A percentile compares a stretch with the other conserved stretches of the same genome.
Conservation (phyloP, 768 basidiomycete genomes). For the Cubamyces lactineus region DNA sequence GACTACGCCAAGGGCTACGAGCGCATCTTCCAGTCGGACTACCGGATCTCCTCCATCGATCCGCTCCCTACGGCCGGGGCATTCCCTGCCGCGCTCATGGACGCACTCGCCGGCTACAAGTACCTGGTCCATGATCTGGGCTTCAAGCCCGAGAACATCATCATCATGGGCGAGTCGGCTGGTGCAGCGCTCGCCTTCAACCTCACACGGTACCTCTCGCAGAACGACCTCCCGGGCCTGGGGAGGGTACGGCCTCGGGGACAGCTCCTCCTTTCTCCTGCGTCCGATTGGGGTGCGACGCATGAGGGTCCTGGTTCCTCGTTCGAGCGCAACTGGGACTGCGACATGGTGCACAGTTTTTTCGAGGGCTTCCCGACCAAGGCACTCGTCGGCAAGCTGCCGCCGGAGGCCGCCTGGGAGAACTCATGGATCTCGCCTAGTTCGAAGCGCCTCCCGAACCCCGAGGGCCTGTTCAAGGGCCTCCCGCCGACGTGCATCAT, state of each 20-base stretch:
- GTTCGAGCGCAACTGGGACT: neutral
- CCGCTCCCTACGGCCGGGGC: conserved; percentile 41
- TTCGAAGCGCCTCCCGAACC: neutral
- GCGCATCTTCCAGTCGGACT: conserved; percentile 46
- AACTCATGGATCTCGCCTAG: conserved; percentile 21
- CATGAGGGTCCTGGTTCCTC: conserved; percentile 18
- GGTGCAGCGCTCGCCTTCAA: conserved; percentile 54
- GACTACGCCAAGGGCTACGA: conserved; percentile 2
- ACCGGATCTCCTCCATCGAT: conserved; percentile 42
- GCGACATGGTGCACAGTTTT: conserved; percentile 13
- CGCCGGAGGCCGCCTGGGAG: conserved; percentile 2
- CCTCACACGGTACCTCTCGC: conserved; percentile 41
- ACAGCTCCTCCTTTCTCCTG: conserved; percentile 40
- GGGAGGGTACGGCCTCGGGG: conserved; percentile 33
- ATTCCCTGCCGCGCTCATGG: conserved; percentile 58
- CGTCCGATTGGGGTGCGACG: conserved; percentile 26
- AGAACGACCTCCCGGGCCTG: conserved; percentile 27
- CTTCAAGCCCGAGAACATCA: conserved; percentile 48
- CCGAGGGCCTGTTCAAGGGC: conserved; percentile 22
- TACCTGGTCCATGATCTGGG: conserved; percentile 49
- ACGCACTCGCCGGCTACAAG: conserved; percentile 52
- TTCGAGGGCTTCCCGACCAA: conserved; percentile 6
- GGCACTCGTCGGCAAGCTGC: conserved; percentile 11
- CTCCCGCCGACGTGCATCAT: conserved; percentile 35
- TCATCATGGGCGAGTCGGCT: conserved; percentile 57